Evolutionary conservation across 768 basidiomycete genomes (phyloP), one percentile per base, ranked within the genome.

Genomic region (Botryobasidium botryosum): DNA sequence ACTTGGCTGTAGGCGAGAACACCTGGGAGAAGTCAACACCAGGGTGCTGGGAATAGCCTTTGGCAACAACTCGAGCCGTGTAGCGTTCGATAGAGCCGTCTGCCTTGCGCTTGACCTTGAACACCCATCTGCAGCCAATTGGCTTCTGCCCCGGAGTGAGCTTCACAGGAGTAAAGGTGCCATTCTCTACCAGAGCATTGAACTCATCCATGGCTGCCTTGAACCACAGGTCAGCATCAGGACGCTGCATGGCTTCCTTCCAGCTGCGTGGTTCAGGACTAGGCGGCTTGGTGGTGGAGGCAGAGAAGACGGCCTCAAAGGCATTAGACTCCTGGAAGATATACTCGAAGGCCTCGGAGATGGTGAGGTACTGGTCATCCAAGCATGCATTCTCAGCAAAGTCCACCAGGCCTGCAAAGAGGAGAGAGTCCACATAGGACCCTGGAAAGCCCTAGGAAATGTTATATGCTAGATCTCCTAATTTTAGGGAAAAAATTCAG

Each of bases 11-110:
- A 4, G 56, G 57, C 28, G 56, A 21, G 47, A 47, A 56, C 8
- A 51, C 55, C 21, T 61, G 50, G 8, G 35, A 43, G 45, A 51
- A 61, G 40, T 61, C 56, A 10, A 56, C 36, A n/a, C 70, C 68
- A 23, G 55, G 62, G 0, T 63, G 51, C 42, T 68, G 66, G 20
- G 64, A 51, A 50, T 57, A 67, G 0, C 71, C 68, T 44, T 64
- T 59, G 21, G 65, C 61, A 0, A 72, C 64, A 21, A 63, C 57
- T 0, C 61, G 55, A 0, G 61, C 63, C 48, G 69, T 70, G 49
- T 57, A 59, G 12, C 57, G 42, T 0, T 53, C 46, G 0, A 58
- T 53, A 26, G 53, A 50, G 5, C 59, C 59, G 24, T 50, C 53
- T 32, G 53, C 27, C 21, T 55, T 54, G 20, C 31, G 42, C 52